These are phyloP conservation scores for Vaccinium darrowii DNA, from an alignment of 148 eudicot species.

Conservation along the genomic window DNA sequence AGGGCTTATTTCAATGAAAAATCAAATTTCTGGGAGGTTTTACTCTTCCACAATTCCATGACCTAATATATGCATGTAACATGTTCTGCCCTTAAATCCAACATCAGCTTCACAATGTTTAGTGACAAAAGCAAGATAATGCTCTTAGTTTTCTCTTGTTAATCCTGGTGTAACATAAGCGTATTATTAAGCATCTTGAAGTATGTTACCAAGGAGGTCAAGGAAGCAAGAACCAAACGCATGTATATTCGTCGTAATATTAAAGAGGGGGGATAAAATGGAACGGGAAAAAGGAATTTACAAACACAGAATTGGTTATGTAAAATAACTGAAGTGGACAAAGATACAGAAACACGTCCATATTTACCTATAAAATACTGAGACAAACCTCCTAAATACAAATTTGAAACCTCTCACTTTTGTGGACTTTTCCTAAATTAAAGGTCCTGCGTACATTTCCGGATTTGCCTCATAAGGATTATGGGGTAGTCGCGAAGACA, in stretches of 20 bases:
- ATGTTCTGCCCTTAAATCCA: background rate
- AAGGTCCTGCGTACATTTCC: background rate
- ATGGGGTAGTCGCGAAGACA: background rate
- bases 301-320: background rate
- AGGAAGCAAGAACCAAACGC: background rate
- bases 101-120: background rate
- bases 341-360: background rate
- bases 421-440: background rate
- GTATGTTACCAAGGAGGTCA: background rate
- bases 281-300: background rate
- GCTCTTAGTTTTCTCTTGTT: background rate
- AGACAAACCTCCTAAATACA: background rate
- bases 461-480: background rate
- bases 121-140: background rate
- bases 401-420: background rate
- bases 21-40: background rate
- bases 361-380: background rate
- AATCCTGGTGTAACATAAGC: background rate
- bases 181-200: background rate
- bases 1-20: background rate
- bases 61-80: background rate
- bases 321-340: background rate
- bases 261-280: background rate
- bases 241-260: conserved; percentile 4
- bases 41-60: background rate